These are phyloP conservation scores for Debaryomyces singareniensis DNA, from an alignment of 1,139 yeast genomes.

Conservation along the genomic window DNA sequence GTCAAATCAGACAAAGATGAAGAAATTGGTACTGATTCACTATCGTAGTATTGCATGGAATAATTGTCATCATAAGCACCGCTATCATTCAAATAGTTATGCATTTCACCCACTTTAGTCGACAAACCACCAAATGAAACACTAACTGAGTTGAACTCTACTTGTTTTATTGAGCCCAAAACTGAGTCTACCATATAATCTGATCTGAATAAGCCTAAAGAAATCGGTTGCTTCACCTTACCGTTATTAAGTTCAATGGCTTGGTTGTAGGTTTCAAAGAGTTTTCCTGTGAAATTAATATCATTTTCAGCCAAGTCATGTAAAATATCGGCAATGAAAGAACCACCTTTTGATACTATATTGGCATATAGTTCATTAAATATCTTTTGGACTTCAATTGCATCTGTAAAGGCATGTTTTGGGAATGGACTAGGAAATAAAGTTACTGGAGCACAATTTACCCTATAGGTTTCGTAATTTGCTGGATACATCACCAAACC, in stretches of 20 bases:
- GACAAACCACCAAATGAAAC: conserved; percentile 94
- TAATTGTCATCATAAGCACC: conserved; percentile 45
- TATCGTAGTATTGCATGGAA: conserved; percentile 35
- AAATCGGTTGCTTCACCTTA: conserved; percentile 49
- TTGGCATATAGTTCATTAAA: conserved; percentile 73
- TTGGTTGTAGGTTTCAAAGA: conserved; percentile 53
- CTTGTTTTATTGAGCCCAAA: conserved; percentile 60
- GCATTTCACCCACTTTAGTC: conserved; percentile 71
- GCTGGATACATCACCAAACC: conserved; percentile 79
- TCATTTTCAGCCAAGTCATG: conserved; percentile 55
- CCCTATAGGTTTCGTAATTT: conserved; percentile 36
- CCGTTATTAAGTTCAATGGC: conserved; percentile 44
- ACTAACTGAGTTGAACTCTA: conserved; percentile 92
- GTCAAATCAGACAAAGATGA: conserved; percentile 59
- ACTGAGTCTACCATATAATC: conserved; percentile 72
- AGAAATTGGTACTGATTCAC: conserved; percentile 58
- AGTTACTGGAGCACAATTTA: conserved; percentile 79
- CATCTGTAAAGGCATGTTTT: conserved; percentile 53
- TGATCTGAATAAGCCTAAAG: conserved; percentile 82
- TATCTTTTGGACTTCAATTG: conserved; percentile 57
- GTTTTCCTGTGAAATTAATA: conserved; percentile 71
- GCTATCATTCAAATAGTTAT: conserved; percentile 51
- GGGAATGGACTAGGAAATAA: conserved; percentile 90
- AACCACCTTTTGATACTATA: conserved; percentile 44
- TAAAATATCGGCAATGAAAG: conserved; percentile 59